Base-by-base conservation (phyloP, 805 yeast species). In the Saturnispora besseyi region DNA sequence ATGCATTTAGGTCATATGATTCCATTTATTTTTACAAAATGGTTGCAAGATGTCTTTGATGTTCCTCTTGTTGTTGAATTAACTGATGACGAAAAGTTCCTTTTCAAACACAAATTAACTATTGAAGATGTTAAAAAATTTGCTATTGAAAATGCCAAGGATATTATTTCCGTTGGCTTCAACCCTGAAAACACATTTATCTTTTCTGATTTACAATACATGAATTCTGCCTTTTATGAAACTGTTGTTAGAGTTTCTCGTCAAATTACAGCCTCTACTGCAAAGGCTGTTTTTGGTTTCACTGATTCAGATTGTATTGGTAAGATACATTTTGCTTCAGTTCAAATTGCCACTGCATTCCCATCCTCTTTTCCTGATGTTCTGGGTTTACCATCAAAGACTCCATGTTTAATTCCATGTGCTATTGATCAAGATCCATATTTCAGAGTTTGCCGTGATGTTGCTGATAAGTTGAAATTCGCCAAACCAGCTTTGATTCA, bases 341-440 rank as follows among this genome's bases (percentile, higher is more conserved):
- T 93, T 61, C 99, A 93, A 73, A 93, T 95, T 62, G 87, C 97
- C 26, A 82, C 97, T 15, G 95, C 96, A 1, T 91, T 93, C 73
- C 95, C 96, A 52, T 86, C 91, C 45, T 87, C 97, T 12, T 93
- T 87, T 78, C 99, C 98, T 2, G 96, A 84, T 55, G 85, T 93
- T 24, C 77, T 93, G 59, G 96, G 87, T 6, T 70, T 83, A 60
- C 87, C 95, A 43, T 73, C 82, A 45, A 93, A 90, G 72, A 88
- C 97, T 0, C 98, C 96, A 54, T 88, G 96, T 69, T 74, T 93
- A 67, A 93, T 93, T 67, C 99, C 99, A 37, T 93, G 99, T 76
- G 99, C 99, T 44, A 93, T 93, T 65, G 99, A 93, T 66, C 99
- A 91, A 74, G 99, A 93, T 68, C 98, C 99, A 30, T 93, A 93